Conservation (phyloP, 495 filamentous ascomycete genomes). For the Talaromyces nanjingensis region DNA sequence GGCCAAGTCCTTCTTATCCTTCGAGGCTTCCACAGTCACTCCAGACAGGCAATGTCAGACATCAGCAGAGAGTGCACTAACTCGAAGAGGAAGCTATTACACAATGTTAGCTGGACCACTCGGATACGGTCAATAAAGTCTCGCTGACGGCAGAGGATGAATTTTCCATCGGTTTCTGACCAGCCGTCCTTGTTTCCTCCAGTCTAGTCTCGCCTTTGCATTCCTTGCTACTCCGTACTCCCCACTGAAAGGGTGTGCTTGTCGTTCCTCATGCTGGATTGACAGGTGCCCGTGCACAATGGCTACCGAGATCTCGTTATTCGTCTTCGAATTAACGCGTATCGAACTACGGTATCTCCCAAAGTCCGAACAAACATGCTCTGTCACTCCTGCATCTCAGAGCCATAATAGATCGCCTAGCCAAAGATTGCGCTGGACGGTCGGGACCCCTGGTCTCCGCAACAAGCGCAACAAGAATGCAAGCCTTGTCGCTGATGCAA, state of each 20-base stretch:
- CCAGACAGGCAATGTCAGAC: neutral
- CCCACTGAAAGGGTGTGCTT: neutral
- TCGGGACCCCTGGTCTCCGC: neutral
- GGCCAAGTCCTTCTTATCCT: neutral
- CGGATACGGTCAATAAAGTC: neutral
- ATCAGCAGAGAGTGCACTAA: neutral
- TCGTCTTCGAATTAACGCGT: neutral
- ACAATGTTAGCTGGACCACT: neutral
- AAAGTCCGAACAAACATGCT: neutral
- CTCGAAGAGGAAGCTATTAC: neutral
- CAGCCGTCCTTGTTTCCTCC: neutral
- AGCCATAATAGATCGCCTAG: neutral
- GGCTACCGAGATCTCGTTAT: neutral
- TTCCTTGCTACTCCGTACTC: neutral
- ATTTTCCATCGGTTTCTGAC: neutral
- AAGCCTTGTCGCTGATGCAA: neutral
- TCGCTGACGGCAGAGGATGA: neutral
- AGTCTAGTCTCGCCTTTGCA: neutral
- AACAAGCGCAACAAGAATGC: neutral
- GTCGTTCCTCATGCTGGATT: neutral
- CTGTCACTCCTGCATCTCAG: neutral
- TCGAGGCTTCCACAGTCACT: neutral
- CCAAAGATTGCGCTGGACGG: neutral
- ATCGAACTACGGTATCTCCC: neutral
- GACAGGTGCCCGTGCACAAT: neutral